A percentile compares a stretch with the other conserved stretches of the same genome.
Conservation (phyloP, 2,329 filamentous ascomycete genomes). For the Cordyceps tenuipes region DNA sequence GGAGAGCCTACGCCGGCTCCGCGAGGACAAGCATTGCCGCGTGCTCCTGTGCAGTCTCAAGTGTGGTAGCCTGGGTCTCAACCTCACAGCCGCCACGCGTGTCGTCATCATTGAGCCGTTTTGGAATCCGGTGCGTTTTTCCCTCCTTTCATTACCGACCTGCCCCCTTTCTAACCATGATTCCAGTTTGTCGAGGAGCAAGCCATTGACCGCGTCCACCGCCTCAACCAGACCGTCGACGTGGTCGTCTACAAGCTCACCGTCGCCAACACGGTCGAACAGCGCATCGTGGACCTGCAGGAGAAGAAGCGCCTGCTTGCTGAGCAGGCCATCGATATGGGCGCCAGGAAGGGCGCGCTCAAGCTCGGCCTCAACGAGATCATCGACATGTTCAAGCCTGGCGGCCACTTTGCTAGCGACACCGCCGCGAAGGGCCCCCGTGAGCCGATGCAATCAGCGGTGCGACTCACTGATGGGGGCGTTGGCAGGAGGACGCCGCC, state of each 20-base stretch:
- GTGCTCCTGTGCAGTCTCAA: conserved; percentile 89
- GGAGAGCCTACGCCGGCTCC: conserved; percentile 68
- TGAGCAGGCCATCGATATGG: conserved; percentile 82
- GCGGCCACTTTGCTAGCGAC: conserved; percentile 36
- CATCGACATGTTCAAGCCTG: conserved; percentile 75
- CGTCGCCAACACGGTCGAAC: conserved; percentile 78
- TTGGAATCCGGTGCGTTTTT: conserved; percentile 74
- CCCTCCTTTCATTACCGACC: background rate
- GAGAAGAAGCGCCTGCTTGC: conserved; percentile 88
- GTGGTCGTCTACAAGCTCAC: conserved; percentile 94
- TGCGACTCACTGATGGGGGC: conserved; percentile 16
- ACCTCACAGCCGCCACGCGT: conserved; percentile 85
- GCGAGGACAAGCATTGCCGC: conserved; percentile 65
- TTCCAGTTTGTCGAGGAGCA: conserved; percentile 92
- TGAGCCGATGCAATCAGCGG: conserved; percentile 15
- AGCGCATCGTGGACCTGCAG: conserved; percentile 88
- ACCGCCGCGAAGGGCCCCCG: conserved; percentile 18
- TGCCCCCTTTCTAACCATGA: conserved; percentile 4
- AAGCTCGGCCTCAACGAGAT: conserved; percentile 93
- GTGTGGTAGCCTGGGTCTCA: conserved; percentile 86
- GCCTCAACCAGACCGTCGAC: conserved; percentile 92
- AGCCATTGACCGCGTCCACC: conserved; percentile 95
- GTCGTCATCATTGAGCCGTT: conserved; percentile 96
- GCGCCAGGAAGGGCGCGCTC: conserved; percentile 60
- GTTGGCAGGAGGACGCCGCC: conserved; percentile 18